Conservation (phyloP, 805 yeast species). For the Myxozyma geophila region DNA sequence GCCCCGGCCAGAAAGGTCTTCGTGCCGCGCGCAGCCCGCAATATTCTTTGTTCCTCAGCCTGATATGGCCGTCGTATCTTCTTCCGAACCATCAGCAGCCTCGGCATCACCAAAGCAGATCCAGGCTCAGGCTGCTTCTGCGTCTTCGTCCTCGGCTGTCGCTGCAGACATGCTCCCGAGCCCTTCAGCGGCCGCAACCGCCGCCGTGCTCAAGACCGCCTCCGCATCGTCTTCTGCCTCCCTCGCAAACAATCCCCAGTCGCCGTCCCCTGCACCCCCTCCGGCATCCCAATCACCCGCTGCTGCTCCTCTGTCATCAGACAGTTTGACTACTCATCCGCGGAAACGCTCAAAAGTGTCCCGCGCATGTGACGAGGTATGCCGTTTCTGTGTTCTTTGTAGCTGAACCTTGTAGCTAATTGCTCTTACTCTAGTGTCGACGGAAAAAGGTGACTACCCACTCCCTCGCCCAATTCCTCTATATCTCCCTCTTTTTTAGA, state of each 20-base stretch:
- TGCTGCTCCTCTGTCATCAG: background rate
- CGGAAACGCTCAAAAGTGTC: conserved; percentile 61
- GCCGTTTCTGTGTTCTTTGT: conserved; percentile 9
- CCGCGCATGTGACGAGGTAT: conserved; percentile 58
- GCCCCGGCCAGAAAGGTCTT: too few relatives aligned
- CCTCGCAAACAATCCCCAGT: background rate
- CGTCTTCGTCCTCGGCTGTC: background rate
- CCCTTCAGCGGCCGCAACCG: background rate
- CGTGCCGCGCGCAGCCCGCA: background rate
- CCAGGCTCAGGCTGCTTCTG: background rate
- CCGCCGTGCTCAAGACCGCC: background rate
- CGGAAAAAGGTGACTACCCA: conserved; percentile 46
- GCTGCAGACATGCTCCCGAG: background rate
- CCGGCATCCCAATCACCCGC: background rate
- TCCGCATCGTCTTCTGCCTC: too few relatives aligned
- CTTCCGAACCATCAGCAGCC: background rate
- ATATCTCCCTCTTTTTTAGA: background rate
- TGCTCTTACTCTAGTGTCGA: conserved; percentile 44
- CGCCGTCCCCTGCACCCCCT: background rate
- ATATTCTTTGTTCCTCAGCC: background rate
- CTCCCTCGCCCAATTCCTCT: conserved; percentile 24
- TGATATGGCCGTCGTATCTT: background rate
- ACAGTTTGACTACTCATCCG: conserved; percentile 27
- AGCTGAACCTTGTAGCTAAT: background rate
- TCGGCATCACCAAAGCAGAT: background rate